Percentiles rank a stretch among this genome's conserved stretches.
Conservation (phyloP, 441 rosid species). For the Raphanus hybrid region DNA sequence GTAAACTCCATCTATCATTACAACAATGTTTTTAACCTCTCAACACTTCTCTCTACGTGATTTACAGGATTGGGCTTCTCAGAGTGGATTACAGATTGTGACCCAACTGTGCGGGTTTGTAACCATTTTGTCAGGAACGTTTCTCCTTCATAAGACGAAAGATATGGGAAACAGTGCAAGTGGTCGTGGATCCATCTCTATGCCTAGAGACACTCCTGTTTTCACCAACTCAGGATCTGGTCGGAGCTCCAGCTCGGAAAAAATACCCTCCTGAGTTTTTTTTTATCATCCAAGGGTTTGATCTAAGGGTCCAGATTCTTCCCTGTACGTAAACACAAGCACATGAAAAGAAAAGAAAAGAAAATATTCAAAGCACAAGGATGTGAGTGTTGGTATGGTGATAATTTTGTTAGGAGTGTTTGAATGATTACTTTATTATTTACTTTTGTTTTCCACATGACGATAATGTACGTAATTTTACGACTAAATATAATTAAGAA, state of each 20-base stretch:
- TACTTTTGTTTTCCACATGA: constrained; percentile 11
- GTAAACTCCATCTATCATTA: background rate
- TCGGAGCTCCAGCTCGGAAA: constrained; percentile 40
- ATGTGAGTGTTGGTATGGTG: constrained; percentile 3
- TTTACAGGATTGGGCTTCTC: constrained; percentile 84
- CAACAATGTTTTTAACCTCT: background rate
- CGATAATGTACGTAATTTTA: constrained; percentile 14
- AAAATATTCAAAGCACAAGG: constrained; percentile 4
- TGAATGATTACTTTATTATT: constrained; percentile 18
- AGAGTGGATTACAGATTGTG: constrained; percentile 73
- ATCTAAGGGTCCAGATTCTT: constrained; percentile 27
- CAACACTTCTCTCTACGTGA: background rate
- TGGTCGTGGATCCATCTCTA: constrained; percentile 26
- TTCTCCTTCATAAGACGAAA: constrained; percentile 88
- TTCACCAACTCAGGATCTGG: constrained; percentile 35
- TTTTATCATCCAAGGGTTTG: background rate
- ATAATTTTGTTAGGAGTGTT: constrained; percentile 26
- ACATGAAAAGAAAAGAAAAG: background rate
- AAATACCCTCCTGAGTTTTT: background rate
- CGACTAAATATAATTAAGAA: background rate
- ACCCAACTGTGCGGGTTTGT: constrained; percentile 86
- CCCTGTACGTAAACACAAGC: constrained; percentile 17
- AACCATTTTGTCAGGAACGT: constrained; percentile 86
- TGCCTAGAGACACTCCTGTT: constrained; percentile 46
- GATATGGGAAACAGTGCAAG: constrained; percentile 67